Evolutionary conservation across 1,284 basidiomycete genomes (phyloP).

Genomic region (Pyrrhoderma noxium): DNA sequence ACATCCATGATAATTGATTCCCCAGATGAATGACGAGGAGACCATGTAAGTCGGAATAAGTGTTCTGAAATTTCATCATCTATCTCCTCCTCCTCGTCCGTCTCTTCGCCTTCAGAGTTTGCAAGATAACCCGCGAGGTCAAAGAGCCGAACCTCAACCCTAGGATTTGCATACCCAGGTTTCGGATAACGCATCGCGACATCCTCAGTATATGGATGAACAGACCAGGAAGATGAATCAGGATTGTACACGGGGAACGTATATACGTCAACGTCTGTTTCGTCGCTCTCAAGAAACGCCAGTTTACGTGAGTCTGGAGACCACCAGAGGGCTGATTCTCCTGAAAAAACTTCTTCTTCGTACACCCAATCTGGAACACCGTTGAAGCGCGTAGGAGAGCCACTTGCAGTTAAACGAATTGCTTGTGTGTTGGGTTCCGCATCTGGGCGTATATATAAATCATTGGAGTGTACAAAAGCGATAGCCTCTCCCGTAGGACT

Average conservation of each 20-base stretch:
- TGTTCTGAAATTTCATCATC: slow-evolving; percentile 27
- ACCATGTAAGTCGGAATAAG: slow-evolving; percentile 57
- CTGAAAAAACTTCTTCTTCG: slow-evolving; percentile 84
- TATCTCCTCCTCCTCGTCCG: slow-evolving; percentile 23
- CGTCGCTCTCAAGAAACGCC: slow-evolving; percentile 84
- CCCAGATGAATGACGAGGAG: slow-evolving; percentile 44
- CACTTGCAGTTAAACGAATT: slow-evolving; percentile 79
- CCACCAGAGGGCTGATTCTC: slow-evolving; percentile 85
- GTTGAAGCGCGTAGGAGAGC: slow-evolving; percentile 82
- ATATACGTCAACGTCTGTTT: slow-evolving; percentile 82
- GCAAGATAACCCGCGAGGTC: slow-evolving; percentile 47
- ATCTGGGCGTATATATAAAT: slow-evolving; percentile 72
- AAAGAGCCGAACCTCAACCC: slow-evolving; percentile 81
- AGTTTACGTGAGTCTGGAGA: slow-evolving; percentile 75
- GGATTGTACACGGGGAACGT: slow-evolving; percentile 90
- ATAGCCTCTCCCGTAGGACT: slow-evolving; percentile 76
- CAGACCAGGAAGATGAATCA: slow-evolving; percentile 53
- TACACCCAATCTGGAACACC: slow-evolving; percentile 97
- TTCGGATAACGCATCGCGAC: slow-evolving; percentile 86
- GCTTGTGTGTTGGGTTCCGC: slow-evolving; percentile 42
- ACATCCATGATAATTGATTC: slow-evolving; percentile 79
- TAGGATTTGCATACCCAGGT: slow-evolving; percentile 87
- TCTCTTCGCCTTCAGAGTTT: slow-evolving; percentile 3
- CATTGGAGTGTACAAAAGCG: slow-evolving; percentile 77
- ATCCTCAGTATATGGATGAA: slow-evolving; percentile 74